These are phyloP conservation scores for Pochonia chlamydosporia DNA, from an alignment of 2,329 filamentous ascomycete genomes.

Conservation along the genomic window DNA sequence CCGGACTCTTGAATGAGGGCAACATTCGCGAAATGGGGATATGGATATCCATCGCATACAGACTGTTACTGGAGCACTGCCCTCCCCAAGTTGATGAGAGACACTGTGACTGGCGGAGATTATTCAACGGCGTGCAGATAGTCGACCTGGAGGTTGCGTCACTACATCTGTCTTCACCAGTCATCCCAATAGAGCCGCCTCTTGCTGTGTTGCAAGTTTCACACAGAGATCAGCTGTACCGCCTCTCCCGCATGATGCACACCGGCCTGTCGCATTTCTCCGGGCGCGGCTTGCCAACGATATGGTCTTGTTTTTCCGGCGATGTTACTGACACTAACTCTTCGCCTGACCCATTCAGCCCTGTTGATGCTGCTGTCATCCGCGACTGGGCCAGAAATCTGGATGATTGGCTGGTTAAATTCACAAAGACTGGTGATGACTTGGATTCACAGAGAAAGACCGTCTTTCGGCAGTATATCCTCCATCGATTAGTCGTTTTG, in stretches of 20 bases:
- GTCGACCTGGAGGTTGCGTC: constrained; percentile 37
- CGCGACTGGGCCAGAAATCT: constrained; percentile 35
- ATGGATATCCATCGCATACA: constrained; percentile 37
- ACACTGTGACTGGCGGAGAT: constrained; percentile 32
- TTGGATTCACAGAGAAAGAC: constrained; percentile 28
- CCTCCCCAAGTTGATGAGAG: constrained; percentile 29
- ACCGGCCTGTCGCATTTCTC: constrained; percentile 36
- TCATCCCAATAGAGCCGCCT: constrained; percentile 33
- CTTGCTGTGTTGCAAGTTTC: constrained; percentile 29
- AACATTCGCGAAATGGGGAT: constrained; percentile 35
- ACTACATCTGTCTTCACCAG: constrained; percentile 33
- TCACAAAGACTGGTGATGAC: constrained; percentile 23
- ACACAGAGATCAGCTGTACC: constrained; percentile 32
- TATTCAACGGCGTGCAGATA: constrained; percentile 34
- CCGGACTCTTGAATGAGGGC: constrained; percentile 34
- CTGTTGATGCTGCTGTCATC: constrained; percentile 33
- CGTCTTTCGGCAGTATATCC: constrained; percentile 34
- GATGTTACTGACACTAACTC: constrained; percentile 11
- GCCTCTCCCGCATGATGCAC: constrained; percentile 39
- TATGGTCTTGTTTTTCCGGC: constrained; percentile 34
- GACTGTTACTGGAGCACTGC: constrained; percentile 34
- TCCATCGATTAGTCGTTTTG: constrained; percentile 34
- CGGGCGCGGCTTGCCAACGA: constrained; percentile 33
- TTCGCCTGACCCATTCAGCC: constrained; percentile 25
- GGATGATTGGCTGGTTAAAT: constrained; percentile 36